Evolutionary conservation across 1,284 basidiomycete species (phyloP), one percentile per base, ranked within the genome.

Genomic region (Moesziomyces sp.): DNA sequence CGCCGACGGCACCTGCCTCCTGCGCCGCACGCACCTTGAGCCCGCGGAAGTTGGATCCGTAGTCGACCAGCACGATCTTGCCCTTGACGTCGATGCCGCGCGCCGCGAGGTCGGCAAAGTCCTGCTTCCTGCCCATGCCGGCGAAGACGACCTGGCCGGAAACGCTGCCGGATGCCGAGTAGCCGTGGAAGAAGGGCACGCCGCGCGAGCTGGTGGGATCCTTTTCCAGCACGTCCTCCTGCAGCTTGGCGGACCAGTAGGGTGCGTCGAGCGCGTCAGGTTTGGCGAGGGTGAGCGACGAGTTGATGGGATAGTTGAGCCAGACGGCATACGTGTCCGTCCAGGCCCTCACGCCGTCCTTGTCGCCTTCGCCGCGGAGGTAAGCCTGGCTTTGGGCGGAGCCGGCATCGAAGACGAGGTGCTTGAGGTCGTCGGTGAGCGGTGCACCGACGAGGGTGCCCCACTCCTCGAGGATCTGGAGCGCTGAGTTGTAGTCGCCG

Each of bases 51-150:
- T 89, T 83, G 23, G 84, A 84, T 14, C 93, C 94, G 81, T 97
- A 97, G 56, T 93, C 91, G 54, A 89, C 88, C 14, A 97, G 86
- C n/a, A 91, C 91, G 61, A 97, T 90, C 79, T 91, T 92, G 57
- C 90, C 93, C 0, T 87, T 90, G 58, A 96, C 86, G 78, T 93
- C 87, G 48, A 90, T 87, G 7, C 93, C 93, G 78, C 86, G 52
- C 30, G 53, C 59, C 14, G 53, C 63, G 19, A 80, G 76, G 40
- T 66, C 86, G 80, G 28, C 90, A 77, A 91, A 93, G 82, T 94
- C 93, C 78, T 90, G 88, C 84, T 91, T 91, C 5, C 86, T 86
- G 1, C 94, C 93, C 68, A 93, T 93, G 69, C 92, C 91, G 0
- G 89, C 94, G 76, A 93, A 94, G 14, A 97, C 87, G 23, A 94